phyloP scores from a whole-genome alignment of 2,329 filamentous ascomycete species.

The Fusarium sp. region DNA sequence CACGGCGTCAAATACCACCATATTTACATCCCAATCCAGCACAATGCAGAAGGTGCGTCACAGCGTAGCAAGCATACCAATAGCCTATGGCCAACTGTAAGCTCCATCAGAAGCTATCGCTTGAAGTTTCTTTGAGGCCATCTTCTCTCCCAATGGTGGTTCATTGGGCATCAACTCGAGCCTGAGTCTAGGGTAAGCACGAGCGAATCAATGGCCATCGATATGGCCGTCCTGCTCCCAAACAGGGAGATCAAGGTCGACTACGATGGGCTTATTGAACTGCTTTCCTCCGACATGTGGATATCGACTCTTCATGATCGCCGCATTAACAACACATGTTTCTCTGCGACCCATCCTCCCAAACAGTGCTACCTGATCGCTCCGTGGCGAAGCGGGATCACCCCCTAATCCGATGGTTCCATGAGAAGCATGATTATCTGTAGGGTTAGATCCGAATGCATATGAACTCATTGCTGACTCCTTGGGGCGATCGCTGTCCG shows the following conservation, averaged over 20 bases:
- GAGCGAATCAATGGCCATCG: conserved; percentile 21
- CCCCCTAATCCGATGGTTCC: conserved; percentile 53
- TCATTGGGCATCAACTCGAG: conserved; percentile 44
- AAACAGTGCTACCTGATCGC: conserved; percentile 55
- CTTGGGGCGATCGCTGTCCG: not conserved
- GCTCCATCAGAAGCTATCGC: conserved; percentile 8
- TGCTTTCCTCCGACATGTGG: conserved; percentile 70
- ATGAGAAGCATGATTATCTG: conserved; percentile 39
- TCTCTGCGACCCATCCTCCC: conserved; percentile 65
- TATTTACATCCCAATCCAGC: conserved; percentile 12
- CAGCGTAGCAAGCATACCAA: conserved; percentile 11
- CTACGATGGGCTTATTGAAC: conserved; percentile 84
- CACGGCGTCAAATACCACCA: conserved; percentile 19
- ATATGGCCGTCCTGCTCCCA: conserved; percentile 41
- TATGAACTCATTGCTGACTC: conserved; percentile 6
- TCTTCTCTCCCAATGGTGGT: conserved; percentile 3
- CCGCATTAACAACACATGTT: conserved; percentile 84
- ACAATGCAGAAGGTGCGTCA: conserved; percentile 29
- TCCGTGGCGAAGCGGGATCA: conserved; percentile 55
- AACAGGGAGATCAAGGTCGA: conserved; percentile 79
- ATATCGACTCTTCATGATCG: conserved; percentile 75
- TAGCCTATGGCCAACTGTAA: conserved; percentile 7
- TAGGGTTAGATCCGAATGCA: conserved; percentile 22
- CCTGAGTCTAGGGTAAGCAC: conserved; percentile 32
- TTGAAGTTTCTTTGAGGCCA: conserved; percentile 21